Evolutionary conservation across 164 flowering plant species (phyloP).

Genomic region (Macadamia integrifolia): DNA sequence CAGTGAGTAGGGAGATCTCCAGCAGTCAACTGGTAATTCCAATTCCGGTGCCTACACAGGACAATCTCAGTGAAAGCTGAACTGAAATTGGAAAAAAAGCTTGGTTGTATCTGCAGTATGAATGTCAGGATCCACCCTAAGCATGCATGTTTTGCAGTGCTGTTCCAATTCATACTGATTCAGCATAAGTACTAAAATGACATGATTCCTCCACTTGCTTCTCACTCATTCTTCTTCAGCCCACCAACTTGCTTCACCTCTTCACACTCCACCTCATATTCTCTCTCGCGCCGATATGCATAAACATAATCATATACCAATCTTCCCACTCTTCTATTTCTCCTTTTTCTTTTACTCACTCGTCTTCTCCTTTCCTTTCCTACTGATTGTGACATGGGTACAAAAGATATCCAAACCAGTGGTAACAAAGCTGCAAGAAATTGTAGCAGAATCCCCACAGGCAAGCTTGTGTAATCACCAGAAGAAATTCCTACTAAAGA

Average conservation of each 20-base stretch:
- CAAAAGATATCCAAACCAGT: constrained; percentile 44
- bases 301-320: constrained; percentile 22
- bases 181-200: no score
- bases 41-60: no score
- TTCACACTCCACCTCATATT: constrained; percentile 22
- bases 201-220: background rate
- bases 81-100: no score
- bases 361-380: constrained; percentile 33
- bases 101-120: no score
- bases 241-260: constrained; percentile 8
- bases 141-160: no score
- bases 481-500: constrained; percentile 57
- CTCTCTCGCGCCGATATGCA: constrained; percentile 39
- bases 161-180: no score
- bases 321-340: constrained; percentile 47
- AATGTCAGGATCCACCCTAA: no score
- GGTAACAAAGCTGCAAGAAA: constrained; percentile 70
- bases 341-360: constrained; percentile 37
- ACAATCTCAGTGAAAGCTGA: no score
- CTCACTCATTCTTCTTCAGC: background rate
- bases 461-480: constrained; percentile 59
- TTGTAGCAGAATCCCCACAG: constrained; percentile 60
- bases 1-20: no score
- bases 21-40: no score
- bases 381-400: constrained; percentile 36